Evolutionary conservation across 2,329 filamentous ascomycete genomes (phyloP), one percentile per base, ranked within the genome.

Genomic region (Sarocladium brachiariae): DNA sequence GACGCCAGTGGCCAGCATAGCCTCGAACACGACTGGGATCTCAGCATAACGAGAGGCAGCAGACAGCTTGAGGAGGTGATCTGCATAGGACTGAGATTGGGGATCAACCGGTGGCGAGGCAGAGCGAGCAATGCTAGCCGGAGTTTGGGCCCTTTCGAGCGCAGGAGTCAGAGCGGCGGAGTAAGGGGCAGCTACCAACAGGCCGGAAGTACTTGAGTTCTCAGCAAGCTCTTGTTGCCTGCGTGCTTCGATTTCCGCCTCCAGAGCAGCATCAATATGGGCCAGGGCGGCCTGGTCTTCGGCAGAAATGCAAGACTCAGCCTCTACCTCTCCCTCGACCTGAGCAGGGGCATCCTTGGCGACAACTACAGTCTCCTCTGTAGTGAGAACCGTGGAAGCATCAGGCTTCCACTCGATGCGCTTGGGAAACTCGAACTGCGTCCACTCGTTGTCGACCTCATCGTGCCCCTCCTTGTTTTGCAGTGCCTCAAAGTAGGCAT

Each of bases 401-500:
- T 72, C 70, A 2, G 82, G 77, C 73, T 93, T 91, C 89, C 91
- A 96, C 64, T 93, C 91, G 59, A 96, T 89, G 56, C 85, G 80
- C 68, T 89, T 86, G 51, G 86, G 86, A 65, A 95, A 91, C 66
- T 96, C 87, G 61, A 90, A 95, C 65, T 96, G 89, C 38, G 85
- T 85, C 89, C 89, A 96, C 65, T 96, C 91, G 58, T 86, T 83
- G 48, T 89, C 86, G 45, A 83, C 71, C 33, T 80, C 78, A 18
- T 76, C 72, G n/a, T 52, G 46, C 3, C 62, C 85, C 65, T 92
- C 83, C 56, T 84, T 80, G 65, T 87, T 86, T 68, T 92, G 89
- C 74, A 93, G 87, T 50, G 89, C 88, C 66, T 93, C 89, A 61
- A 90, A 95, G 70, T 96, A 96, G 60, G 89, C 90, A 55, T 91